Percentiles rank a stretch among this genome's conserved stretches.
phyloP scores from a whole-genome alignment of 2,329 filamentous ascomycete species.

The Aureobasidium sp. region DNA sequence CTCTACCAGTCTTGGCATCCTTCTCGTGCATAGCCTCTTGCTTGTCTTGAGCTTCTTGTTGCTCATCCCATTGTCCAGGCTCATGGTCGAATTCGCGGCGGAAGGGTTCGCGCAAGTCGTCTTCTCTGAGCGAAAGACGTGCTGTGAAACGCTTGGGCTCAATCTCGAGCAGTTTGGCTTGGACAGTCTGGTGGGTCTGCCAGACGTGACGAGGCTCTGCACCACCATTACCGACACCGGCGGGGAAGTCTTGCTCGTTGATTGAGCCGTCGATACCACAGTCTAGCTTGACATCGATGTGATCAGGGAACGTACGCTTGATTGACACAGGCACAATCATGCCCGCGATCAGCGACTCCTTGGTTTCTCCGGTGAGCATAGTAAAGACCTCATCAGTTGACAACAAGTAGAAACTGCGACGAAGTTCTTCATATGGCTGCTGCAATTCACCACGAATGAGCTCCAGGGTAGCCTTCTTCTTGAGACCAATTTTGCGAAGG shows the following conservation, averaged over 20 bases:
- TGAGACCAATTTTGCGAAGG: constrained; percentile 84
- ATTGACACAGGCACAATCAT: constrained; percentile 92
- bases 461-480: constrained; percentile 91
- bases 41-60: constrained; percentile 59
- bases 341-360: constrained; percentile 70
- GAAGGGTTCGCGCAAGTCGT: constrained; percentile 65
- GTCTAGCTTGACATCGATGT: constrained; percentile 87
- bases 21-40: constrained; percentile 78
- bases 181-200: constrained; percentile 71
- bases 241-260: constrained; percentile 72
- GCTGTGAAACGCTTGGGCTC: constrained; percentile 79
- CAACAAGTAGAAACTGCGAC: constrained; percentile 66
- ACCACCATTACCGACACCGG: constrained; percentile 57
- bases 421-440: constrained; percentile 87
- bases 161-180: constrained; percentile 78
- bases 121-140: constrained; percentile 77
- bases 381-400: constrained; percentile 78
- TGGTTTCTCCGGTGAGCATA: constrained; percentile 91
- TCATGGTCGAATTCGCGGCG: constrained; percentile 62
- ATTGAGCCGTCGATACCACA: constrained; percentile 89
- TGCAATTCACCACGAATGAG: constrained; percentile 91
- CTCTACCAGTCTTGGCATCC: constrained; percentile 74
- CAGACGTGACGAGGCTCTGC: constrained; percentile 55
- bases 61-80: constrained; percentile 72
- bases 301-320: constrained; percentile 81